Evolutionary conservation across 1,139 yeast genomes (phyloP), one percentile per base, ranked within the genome.

Genomic region (Hansenula lynferdii): DNA sequence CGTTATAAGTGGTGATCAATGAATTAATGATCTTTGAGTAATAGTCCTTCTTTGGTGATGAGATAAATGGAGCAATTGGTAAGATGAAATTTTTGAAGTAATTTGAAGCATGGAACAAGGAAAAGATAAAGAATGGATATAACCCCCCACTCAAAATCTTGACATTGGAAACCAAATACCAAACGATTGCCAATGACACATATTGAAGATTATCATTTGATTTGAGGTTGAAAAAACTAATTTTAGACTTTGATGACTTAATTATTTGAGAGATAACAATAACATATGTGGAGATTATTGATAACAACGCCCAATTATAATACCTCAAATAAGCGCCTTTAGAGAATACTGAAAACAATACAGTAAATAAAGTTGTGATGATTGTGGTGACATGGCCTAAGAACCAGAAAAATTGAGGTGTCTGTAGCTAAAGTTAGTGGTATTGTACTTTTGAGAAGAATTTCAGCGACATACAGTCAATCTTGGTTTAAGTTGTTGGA

Each of bases 321-420:
- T 49, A 57, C 41, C 53, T 53, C 35, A 60, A 48, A 20, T 60
- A 49, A 18, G 62, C 53, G 8, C 67, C 53, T 42, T 61, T 72
- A 18, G 53, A 48, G 39, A 52, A 48, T 36, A 52, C 42, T 16
- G 55, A 47, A 29, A 82, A 70, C 38, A 84, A 57, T 15, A 75
- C 54, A 59, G 77, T 84, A 42, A 81, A 60, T 25, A 74, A 39
- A 12, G 78, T 65, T 41, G 79, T 73, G 9, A 74, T 23, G 22
- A 89, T 63, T 1, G 94, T 85, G 37, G 76, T 56, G 12, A 77
- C 71, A 60, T 90, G 97, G 44, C 96, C 92, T 4, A 51, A 31
- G 42, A 61, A 64, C 70, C 70, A 65, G 12, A 57, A 57, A 45
- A 64, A 64, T 48, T 64, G 67, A 14, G 60, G 50, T 8, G 63